Evolutionary conservation across 2,329 filamentous ascomycete genomes (phyloP).

Genomic region (Aspergillus cejpii): DNA sequence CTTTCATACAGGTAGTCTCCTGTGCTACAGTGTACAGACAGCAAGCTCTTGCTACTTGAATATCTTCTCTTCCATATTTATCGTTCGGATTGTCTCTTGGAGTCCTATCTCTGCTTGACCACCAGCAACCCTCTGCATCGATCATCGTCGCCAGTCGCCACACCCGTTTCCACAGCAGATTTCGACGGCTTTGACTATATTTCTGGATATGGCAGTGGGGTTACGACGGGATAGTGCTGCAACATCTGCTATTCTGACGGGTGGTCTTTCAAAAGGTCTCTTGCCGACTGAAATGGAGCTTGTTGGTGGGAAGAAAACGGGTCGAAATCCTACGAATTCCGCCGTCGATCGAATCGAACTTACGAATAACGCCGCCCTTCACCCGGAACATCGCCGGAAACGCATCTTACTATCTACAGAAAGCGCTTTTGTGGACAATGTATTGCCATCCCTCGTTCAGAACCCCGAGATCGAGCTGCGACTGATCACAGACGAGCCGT

Average conservation of each 20-base stretch:
- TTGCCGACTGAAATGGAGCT: slow-evolving; percentile 24
- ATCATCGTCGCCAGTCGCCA: not conserved
- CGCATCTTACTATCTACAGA: slow-evolving; percentile 36
- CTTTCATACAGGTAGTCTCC: not conserved
- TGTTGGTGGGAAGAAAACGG: slow-evolving; percentile 15
- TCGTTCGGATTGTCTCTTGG: not conserved
- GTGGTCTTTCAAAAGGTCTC: slow-evolving; percentile 10
- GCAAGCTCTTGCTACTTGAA: not conserved
- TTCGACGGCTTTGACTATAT: not conserved
- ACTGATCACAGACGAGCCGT: slow-evolving; percentile 38
- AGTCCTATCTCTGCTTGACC: not conserved
- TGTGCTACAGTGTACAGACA: not conserved
- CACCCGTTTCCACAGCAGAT: not conserved
- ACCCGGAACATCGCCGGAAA: slow-evolving; percentile 17
- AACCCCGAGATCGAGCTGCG: slow-evolving; percentile 38
- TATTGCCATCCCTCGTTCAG: slow-evolving; percentile 34
- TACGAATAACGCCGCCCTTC: slow-evolving; percentile 1
- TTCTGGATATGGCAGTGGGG: slow-evolving; percentile 18
- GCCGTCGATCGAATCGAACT: not conserved
- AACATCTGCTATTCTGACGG: not conserved
- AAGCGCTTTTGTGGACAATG: slow-evolving; percentile 35
- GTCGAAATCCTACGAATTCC: slow-evolving; percentile 6
- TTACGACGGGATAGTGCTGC: slow-evolving; percentile 7
- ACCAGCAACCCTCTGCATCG: not conserved
- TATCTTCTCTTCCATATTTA: not conserved